These are phyloP conservation scores for Monosporozyma siamensis DNA, from an alignment of 805 yeast species.

Conservation along the genomic window DNA sequence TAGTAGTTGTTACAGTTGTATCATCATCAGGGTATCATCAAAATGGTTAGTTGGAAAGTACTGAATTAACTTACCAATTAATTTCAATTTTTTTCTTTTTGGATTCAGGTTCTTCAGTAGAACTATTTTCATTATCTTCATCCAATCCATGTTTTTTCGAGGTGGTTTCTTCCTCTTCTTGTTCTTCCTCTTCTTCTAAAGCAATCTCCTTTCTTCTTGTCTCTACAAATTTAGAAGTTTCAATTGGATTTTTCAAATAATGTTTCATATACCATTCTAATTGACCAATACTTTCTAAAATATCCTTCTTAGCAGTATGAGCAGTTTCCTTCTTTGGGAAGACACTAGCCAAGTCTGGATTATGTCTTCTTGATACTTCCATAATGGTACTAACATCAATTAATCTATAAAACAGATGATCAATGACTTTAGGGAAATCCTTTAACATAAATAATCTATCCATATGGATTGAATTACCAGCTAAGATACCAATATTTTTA, in stretches of 20 bases:
- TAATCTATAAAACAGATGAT: conserved; percentile 60
- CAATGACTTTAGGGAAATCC: conserved; percentile 72
- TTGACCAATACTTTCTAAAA: conserved; percentile 79
- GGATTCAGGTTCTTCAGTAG: conserved; percentile 1
- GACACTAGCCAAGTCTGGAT: conserved; percentile 46
- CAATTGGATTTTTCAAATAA: conserved; percentile 37
- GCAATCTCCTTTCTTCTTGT: neutral
- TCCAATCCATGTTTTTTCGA: neutral
- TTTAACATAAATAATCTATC: conserved; percentile 76
- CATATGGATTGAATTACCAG: conserved; percentile 90
- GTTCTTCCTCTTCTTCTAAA: neutral
- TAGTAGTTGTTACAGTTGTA: too few relatives aligned
- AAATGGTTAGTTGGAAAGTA: too few relatives aligned
- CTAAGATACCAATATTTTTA: conserved; percentile 56
- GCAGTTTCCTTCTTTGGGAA: conserved; percentile 56
- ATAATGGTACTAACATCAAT: conserved; percentile 83
- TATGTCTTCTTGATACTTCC: conserved; percentile 75
- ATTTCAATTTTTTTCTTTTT: neutral
- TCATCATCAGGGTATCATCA: too few relatives aligned
- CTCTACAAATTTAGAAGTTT: conserved; percentile 11
- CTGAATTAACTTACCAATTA: neutral
- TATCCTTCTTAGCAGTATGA: conserved; percentile 88
- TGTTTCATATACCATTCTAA: conserved; percentile 65
- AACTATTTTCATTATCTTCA: neutral
- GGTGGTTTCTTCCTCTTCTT: too few relatives aligned